phyloP scores from a whole-genome alignment of 345 rosid species.

The Salix exigua region DNA sequence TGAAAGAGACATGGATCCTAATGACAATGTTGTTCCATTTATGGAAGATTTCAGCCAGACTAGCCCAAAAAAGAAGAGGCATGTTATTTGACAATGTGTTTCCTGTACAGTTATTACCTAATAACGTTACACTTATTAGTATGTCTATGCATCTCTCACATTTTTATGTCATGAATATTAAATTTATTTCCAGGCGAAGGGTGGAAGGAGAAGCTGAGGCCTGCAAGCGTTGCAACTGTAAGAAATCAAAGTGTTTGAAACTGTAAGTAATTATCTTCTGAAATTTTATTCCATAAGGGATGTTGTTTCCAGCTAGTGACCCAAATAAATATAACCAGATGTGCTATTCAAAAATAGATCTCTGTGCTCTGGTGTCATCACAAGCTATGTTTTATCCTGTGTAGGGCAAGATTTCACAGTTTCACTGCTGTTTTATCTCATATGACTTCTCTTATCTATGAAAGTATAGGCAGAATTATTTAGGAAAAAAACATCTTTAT shows the following conservation, averaged over 20 bases:
- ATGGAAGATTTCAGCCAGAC: conserved; percentile 51
- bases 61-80: conserved; percentile 88
- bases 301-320: background rate
- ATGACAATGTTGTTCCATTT: conserved; percentile 32
- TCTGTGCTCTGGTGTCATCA: background rate
- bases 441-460: background rate
- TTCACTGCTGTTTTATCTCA: background rate
- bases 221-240: conserved; percentile 96
- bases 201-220: conserved; percentile 66
- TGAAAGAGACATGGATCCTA: conserved; percentile 39
- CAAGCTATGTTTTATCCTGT: background rate
- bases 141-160: background rate
- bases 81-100: conserved; percentile 12
- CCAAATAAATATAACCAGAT: background rate
- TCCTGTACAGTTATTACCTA: background rate
- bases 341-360: background rate
- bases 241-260: conserved; percentile 91
- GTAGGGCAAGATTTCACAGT: background rate
- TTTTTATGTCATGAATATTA: background rate
- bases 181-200: conserved; percentile 50
- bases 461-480: background rate
- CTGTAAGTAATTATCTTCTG: conserved; percentile 56
- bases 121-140: background rate
- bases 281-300: background rate
- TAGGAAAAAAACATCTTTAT: background rate